These are phyloP conservation scores for Penicillium sp. DNA, from an alignment of 2,329 filamentous ascomycete genomes.

Conservation along the genomic window DNA sequence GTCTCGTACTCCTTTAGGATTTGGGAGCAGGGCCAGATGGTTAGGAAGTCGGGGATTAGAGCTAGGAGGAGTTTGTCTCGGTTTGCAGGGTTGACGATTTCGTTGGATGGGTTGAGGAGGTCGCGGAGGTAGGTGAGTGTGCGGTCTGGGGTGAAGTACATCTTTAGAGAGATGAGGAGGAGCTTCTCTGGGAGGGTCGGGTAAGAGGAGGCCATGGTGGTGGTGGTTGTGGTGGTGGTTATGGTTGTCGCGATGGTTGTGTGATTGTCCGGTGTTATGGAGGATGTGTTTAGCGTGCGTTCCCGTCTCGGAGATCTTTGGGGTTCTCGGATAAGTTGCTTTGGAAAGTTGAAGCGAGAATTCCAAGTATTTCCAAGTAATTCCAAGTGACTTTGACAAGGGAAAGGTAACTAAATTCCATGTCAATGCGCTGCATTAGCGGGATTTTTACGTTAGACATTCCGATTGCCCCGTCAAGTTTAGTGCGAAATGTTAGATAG, in stretches of 20 bases:
- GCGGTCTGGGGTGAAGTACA: conserved; percentile 39
- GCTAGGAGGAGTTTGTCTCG: conserved; percentile 64
- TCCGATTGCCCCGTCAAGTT: background rate
- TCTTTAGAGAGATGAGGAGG: conserved; percentile 41
- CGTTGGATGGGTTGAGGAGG: conserved; percentile 49
- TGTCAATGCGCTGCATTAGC: conserved; percentile 2
- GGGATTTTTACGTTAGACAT: background rate
- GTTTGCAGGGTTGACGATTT: conserved; percentile 42
- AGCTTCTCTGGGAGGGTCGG: conserved; percentile 37
- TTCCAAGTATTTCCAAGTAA: background rate
- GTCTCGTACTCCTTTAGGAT: conserved; percentile 36
- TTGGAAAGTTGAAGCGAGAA: background rate
- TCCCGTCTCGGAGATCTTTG: background rate
- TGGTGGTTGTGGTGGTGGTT: background rate
- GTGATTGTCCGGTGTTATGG: background rate
- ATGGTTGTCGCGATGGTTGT: background rate
- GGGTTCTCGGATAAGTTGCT: background rate
- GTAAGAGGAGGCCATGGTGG: conserved; percentile 22
- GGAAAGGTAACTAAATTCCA: background rate
- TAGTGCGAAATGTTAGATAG: background rate
- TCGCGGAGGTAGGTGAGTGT: conserved; percentile 57
- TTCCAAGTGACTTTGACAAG: background rate
- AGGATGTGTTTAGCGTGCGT: background rate
- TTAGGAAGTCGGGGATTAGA: conserved; percentile 73
- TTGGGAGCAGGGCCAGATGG: conserved; percentile 52